Evolutionary conservation across 305 asterid genomes (phyloP).

Genomic region (Fraxinus nigra): DNA sequence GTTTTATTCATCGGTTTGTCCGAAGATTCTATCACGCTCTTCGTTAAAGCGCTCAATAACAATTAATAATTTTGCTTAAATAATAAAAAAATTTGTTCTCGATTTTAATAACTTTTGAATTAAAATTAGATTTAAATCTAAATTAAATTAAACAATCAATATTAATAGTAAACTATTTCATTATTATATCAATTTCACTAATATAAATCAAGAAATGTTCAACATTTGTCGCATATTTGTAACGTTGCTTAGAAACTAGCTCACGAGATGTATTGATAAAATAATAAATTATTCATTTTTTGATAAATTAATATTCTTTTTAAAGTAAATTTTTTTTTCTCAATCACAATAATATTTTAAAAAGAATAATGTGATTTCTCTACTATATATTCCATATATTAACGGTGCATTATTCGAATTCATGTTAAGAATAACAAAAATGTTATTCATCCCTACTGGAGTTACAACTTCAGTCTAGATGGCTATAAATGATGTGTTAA

Average conservation of each 20-base stretch:
- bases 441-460: too few relatives aligned
- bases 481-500: too few relatives aligned
- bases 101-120: too few relatives aligned
- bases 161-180: background rate
- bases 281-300: background rate
- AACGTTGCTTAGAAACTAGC: background rate
- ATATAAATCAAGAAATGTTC: background rate
- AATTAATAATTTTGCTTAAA: too few relatives aligned
- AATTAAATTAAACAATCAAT: too few relatives aligned
- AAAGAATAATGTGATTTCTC: background rate
- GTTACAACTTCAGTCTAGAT: too few relatives aligned
- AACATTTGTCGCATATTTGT: background rate
- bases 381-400: background rate
- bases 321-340: background rate
- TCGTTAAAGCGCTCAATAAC: background rate
- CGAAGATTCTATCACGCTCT: constrained; percentile 57
- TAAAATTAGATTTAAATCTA: too few relatives aligned
- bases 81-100: too few relatives aligned
- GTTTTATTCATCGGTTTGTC: constrained; percentile 34
- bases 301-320: background rate
- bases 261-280: background rate
- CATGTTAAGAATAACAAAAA: background rate
- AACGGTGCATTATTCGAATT: background rate
- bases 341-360: background rate
- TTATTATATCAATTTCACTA: background rate